These are phyloP conservation scores for Geotrichum klebahnii DNA, from an alignment of 1,139 yeast genomes.

Conservation along the genomic window DNA sequence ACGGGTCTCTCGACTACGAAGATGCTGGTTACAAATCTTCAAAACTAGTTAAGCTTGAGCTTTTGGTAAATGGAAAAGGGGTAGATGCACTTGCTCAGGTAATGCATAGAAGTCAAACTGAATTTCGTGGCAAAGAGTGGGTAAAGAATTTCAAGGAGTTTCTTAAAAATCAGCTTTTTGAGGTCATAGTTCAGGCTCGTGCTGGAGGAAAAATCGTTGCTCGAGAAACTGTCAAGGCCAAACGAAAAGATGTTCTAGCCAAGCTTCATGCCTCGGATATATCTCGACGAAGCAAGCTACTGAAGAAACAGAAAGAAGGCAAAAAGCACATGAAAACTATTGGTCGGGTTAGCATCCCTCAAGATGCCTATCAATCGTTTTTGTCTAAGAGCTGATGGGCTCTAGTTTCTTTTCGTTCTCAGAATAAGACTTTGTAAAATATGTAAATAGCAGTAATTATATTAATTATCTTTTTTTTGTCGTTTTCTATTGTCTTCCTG, in stretches of 20 bases:
- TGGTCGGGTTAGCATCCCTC: conserved; percentile 73
- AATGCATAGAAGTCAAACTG: conserved; percentile 76
- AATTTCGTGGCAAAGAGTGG: conserved; percentile 70
- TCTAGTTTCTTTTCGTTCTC: neutral
- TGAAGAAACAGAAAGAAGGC: conserved; percentile 90
- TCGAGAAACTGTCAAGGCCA: conserved; percentile 88
- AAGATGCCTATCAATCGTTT: conserved; percentile 61
- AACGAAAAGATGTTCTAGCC: conserved; percentile 88
- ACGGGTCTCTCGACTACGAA: conserved; percentile 91
- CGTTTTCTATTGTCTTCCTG: conserved; percentile 17
- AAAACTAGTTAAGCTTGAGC: conserved; percentile 80
- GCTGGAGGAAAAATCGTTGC: conserved; percentile 83
- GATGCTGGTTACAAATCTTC: conserved; percentile 82
- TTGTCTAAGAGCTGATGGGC: conserved; percentile 29
- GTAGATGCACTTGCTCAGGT: conserved; percentile 92
- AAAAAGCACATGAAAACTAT: conserved; percentile 76
- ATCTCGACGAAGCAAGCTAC: conserved; percentile 79
- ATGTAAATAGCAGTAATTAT: conserved; percentile 4
- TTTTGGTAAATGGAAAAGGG: conserved; percentile 82
- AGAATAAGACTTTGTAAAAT: neutral
- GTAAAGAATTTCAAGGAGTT: conserved; percentile 77
- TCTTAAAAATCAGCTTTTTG: conserved; percentile 77
- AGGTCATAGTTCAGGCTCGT: conserved; percentile 87
- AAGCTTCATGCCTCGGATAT: conserved; percentile 91
- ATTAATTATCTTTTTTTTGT: conserved; percentile 7